These are phyloP conservation scores for Xylaria sp. DNA, from an alignment of 495 filamentous ascomycete genomes.

Conservation along the genomic window DNA sequence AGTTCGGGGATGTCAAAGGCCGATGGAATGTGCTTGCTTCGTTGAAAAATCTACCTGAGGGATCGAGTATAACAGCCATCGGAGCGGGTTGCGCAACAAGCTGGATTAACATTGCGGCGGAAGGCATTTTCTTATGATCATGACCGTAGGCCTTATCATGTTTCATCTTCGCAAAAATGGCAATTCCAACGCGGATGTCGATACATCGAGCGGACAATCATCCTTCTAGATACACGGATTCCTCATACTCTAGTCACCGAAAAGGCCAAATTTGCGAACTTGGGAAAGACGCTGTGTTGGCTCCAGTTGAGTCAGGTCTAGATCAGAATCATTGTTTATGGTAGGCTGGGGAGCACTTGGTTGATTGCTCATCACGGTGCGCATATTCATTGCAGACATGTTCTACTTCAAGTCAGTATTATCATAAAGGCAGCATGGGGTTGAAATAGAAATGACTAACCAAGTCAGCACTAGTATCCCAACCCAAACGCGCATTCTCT, in stretches of 20 bases:
- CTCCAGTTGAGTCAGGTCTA: constrained; percentile 52
- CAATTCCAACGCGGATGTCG: neutral
- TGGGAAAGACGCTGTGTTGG: constrained; percentile 72
- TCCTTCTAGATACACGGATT: neutral
- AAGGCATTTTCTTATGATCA: constrained; percentile 38
- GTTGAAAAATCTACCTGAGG: constrained; percentile 52
- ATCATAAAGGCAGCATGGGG: neutral
- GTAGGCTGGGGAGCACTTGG: constrained; percentile 38
- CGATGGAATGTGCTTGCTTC: constrained; percentile 67
- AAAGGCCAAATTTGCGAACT: constrained; percentile 61
- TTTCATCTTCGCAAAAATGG: neutral
- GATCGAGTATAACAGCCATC: constrained; percentile 58
- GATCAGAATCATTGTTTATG: constrained; percentile 31
- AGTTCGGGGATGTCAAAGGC: constrained; percentile 68
- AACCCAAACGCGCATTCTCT: constrained; percentile 66
- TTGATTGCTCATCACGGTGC: constrained; percentile 33
- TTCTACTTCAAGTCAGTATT: constrained; percentile 41
- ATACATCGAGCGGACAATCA: neutral
- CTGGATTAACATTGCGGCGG: constrained; percentile 65
- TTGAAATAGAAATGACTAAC: constrained; percentile 41
- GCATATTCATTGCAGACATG: constrained; percentile 46
- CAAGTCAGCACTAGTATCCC: constrained; percentile 73
- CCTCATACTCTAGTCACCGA: constrained; percentile 47
- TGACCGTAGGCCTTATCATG: neutral
- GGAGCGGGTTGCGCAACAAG: constrained; percentile 90